A percentile compares a stretch with the other conserved stretches of the same genome.
phyloP scores from a whole-genome alignment of 139 green algal genomes.

The Coelastrella sp. region DNA sequence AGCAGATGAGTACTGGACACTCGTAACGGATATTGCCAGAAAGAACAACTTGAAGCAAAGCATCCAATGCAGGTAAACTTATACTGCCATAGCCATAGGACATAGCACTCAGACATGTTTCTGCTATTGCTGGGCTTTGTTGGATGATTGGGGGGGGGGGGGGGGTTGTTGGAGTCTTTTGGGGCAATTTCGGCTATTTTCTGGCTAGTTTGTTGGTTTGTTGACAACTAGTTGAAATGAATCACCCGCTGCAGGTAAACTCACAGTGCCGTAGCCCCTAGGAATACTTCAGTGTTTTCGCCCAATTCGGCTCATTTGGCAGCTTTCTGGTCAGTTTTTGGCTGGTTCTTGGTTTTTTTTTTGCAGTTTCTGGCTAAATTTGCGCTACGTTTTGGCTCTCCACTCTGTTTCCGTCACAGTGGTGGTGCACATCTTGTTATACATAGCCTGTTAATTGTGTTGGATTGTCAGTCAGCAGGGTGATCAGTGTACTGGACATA shows the following conservation, averaged over 20 bases:
- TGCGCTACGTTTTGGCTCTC: too few species aligned
- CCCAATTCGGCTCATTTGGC: background rate
- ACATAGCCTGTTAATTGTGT: too few species aligned
- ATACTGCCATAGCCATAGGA: background rate
- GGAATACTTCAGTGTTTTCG: too few species aligned
- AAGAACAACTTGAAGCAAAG: conserved; percentile 93
- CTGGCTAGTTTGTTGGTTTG: background rate
- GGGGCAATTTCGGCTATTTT: conserved; percentile 2
- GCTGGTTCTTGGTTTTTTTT: too few species aligned
- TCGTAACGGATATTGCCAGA: conserved; percentile 94
- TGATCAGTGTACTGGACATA: conserved; percentile 91
- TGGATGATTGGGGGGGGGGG: too few species aligned
- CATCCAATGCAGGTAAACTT: conserved; percentile 57
- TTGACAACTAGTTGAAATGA: background rate
- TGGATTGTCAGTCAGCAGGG: background rate
- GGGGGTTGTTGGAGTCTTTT: conserved; percentile 41
- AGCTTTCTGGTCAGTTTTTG: background rate
- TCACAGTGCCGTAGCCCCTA: too few species aligned
- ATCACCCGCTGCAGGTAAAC: background rate
- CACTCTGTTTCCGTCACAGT: too few species aligned
- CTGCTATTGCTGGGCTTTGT: background rate
- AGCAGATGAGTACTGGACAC: conserved; percentile 90
- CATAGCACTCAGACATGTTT: background rate
- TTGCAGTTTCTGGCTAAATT: too few species aligned
- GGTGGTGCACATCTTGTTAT: too few species aligned